Base-by-base conservation (phyloP, 805 yeast species). In the Metschnikowia lachancei region DNA sequence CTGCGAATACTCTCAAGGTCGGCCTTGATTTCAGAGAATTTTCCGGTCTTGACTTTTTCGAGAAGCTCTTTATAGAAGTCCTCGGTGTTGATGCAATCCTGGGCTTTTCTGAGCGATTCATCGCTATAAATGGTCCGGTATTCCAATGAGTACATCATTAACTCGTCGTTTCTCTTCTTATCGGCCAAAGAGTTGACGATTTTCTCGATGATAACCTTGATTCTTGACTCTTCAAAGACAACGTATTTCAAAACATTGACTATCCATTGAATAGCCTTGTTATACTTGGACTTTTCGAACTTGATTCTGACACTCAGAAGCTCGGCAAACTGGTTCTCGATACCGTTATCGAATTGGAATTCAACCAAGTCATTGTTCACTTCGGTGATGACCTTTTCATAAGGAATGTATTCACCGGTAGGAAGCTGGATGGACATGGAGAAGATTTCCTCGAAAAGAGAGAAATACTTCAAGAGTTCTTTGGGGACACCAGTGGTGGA, bases 231-330 rank as follows among this genome's bases (percentile, higher is more conserved):
- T 46, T 90, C 96, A 62, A 87, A 88, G 6, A 78, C 75, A 24
- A 86, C 77, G 55, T 79, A 75, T 62, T 79, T 82, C 56, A 90
- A 65, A 16, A 86, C 74, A 47, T 81, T 80, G 36, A 72, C 65
- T 36, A 87, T 70, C 98, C 98, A 94, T 19, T 80, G 77, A 33
- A 91, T 81, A 1, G 92, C 89, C 39, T 75, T 75, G 0, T 53
- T 45, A 59, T 91, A 94, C 47, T 89, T 82, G 8, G 69, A 72
- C 9, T 72, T 70, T 54, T 77, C 82, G 36, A 84, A 83, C 53
- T 81, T 78, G 35, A 91, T 70, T 45, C 72, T 78, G 10, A 90
- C 71, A 47, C 77, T 72, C 32, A 88, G 63, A 20, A 85, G 61
- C 59, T 94, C 97, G 13, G 80, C 79, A 57, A 83, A 82, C 49